Percentiles rank a stretch among this genome's conserved stretches.
These are phyloP conservation scores for Cicer cuneatum DNA, from an alignment of 306 rosid species.

Conservation along the genomic window DNA sequence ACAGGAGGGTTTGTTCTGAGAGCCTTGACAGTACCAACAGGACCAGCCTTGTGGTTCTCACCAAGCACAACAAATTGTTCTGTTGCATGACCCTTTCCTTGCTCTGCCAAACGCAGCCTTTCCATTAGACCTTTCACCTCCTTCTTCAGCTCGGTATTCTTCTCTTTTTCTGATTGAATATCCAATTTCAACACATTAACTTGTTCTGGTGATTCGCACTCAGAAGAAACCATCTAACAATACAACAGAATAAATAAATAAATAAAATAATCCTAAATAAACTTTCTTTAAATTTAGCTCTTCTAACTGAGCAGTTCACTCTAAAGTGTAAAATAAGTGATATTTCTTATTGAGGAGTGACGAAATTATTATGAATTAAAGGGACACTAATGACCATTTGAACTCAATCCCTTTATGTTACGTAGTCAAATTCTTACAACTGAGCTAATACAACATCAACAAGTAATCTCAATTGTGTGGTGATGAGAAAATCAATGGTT, in stretches of 20 bases:
- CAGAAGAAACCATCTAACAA: conserved; percentile 54
- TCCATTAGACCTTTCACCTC: conserved; percentile 59
- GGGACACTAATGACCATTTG: too few species aligned
- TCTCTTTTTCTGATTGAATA: conserved; percentile 52
- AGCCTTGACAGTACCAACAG: conserved; percentile 79
- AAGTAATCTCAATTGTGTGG: background rate
- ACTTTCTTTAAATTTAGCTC: background rate
- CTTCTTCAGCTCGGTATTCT: conserved; percentile 63
- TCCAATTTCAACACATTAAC: conserved; percentile 56
- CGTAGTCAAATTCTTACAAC: too few species aligned
- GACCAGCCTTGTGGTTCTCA: conserved; percentile 80
- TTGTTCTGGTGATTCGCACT: conserved; percentile 63
- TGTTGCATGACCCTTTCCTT: conserved; percentile 70
- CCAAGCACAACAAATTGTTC: conserved; percentile 68
- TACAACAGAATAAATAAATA: background rate
- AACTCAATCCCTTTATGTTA: too few species aligned
- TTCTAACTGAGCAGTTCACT: background rate
- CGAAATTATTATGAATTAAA: too few species aligned
- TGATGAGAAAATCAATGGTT: background rate
- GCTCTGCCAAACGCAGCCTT: conserved; percentile 66
- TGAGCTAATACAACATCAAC: too few species aligned
- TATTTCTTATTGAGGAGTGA: too few species aligned
- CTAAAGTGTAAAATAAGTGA: background rate
- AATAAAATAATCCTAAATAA: background rate
- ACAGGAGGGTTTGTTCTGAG: conserved; percentile 83